A percentile compares a stretch with the other conserved stretches of the same genome.
phyloP scores from a whole-genome alignment of 2,329 filamentous ascomycete species.

The Hypoxylon sp. region DNA sequence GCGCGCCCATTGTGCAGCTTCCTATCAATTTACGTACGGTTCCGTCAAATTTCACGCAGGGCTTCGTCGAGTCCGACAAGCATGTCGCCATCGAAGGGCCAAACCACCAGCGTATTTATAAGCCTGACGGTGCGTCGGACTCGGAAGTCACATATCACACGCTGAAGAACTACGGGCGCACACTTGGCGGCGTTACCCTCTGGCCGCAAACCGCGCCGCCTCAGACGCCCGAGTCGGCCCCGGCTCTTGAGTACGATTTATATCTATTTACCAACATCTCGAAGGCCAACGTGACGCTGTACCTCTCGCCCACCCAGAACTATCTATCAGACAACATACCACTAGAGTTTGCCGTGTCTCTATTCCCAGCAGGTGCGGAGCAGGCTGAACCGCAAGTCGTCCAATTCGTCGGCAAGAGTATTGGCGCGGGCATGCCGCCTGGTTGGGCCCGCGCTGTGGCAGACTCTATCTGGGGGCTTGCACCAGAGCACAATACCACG shows the following conservation, averaged over 20 bases:
- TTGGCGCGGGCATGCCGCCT: constrained; percentile 59
- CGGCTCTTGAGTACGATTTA: constrained; percentile 72
- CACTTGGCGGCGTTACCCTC: constrained; percentile 70
- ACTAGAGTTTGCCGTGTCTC: constrained; percentile 56
- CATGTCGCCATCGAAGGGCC: constrained; percentile 69
- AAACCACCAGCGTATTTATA: constrained; percentile 63
- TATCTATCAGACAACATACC: constrained; percentile 66
- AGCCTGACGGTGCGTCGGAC: constrained; percentile 45
- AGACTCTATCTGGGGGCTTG: constrained; percentile 64
- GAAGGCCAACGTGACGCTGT: constrained; percentile 63
- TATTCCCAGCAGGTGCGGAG: constrained; percentile 54
- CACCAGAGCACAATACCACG: constrained; percentile 61
- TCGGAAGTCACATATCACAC: constrained; percentile 64
- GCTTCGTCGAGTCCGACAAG: constrained; percentile 75
- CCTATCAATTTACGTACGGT: constrained; percentile 67
- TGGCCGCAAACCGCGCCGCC: constrained; percentile 67
- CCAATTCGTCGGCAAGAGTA: constrained; percentile 60
- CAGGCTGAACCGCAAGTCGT: constrained; percentile 54
- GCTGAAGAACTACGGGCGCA: constrained; percentile 70
- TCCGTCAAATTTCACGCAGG: constrained; percentile 66
- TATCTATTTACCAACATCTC: constrained; percentile 71
- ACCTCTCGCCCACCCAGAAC: constrained; percentile 68
- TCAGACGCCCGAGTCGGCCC: constrained; percentile 64
- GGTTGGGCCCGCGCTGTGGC: constrained; percentile 62
- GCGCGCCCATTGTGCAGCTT: constrained; percentile 65